Conservation (phyloP, 2,329 filamentous ascomycete species). For the Penicillium sp. region DNA sequence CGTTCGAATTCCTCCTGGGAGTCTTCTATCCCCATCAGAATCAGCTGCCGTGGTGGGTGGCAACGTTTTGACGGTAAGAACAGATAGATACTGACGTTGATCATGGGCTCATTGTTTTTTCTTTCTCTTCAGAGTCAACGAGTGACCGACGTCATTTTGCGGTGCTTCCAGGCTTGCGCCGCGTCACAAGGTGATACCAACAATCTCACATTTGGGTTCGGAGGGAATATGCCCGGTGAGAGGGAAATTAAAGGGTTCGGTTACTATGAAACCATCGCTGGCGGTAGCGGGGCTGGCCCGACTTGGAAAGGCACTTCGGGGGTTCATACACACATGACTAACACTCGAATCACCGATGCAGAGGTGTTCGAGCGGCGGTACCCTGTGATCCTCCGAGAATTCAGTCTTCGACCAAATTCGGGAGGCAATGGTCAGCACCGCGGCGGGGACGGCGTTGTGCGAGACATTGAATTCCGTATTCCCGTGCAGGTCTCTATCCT, state of each 20-base stretch:
- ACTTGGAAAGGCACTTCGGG: constrained; percentile 71
- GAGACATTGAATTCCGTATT: constrained; percentile 78
- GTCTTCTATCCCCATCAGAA: constrained; percentile 69
- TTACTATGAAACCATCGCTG: constrained; percentile 81
- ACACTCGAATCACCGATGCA: constrained; percentile 77
- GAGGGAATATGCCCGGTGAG: constrained; percentile 19
- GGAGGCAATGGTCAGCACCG: constrained; percentile 64
- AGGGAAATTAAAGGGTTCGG: constrained; percentile 53
- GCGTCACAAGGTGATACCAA: constrained; percentile 75
- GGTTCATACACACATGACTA: constrained; percentile 84
- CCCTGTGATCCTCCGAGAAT: constrained; percentile 69
- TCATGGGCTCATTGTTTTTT: not conserved
- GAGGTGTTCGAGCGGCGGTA: constrained; percentile 78
- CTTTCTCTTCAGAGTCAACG: constrained; percentile 19
- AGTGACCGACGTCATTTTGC: constrained; percentile 65
- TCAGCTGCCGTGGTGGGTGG: constrained; percentile 74
- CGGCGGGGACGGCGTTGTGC: constrained; percentile 73
- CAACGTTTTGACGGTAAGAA: constrained; percentile 72
- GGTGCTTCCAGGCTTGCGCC: constrained; percentile 71
- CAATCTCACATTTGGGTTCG: constrained; percentile 49
- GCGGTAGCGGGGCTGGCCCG: constrained; percentile 70
- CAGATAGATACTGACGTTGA: not conserved
- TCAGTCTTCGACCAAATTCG: constrained; percentile 61
- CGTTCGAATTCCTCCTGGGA: constrained; percentile 67
- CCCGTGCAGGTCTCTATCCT: constrained; percentile 75